A percentile compares a stretch with the other conserved stretches of the same genome.
Evolutionary conservation across 2,329 filamentous ascomycete genomes (phyloP).

Genomic region (Rosellinia necatrix): DNA sequence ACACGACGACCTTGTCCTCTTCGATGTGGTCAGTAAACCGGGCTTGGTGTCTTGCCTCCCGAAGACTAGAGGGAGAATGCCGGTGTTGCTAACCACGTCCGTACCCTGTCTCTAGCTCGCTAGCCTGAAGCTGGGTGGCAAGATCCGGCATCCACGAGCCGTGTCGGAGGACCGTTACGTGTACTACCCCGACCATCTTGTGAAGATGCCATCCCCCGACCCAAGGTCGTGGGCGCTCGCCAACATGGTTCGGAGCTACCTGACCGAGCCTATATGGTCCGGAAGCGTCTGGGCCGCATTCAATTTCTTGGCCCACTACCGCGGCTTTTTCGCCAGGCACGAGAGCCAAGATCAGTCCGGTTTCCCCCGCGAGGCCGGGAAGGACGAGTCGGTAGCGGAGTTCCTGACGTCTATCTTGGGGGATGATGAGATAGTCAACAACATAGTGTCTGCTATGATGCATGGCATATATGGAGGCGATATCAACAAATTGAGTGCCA

Average conservation of each 20-base stretch:
- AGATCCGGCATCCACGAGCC: constrained; percentile 57
- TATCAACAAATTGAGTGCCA: constrained; percentile 77
- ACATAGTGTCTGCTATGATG: constrained; percentile 73
- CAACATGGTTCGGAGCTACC: constrained; percentile 11
- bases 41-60: not conserved
- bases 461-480: constrained; percentile 96
- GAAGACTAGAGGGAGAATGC: not conserved
- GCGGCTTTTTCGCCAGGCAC: too few relatives aligned
- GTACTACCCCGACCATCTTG: constrained; percentile 85
- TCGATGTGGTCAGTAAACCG: constrained; percentile 68
- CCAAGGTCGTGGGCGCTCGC: constrained; percentile 20
- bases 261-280: constrained; percentile 37
- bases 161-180: constrained; percentile 70
- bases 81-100: constrained; percentile 10
- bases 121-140: constrained; percentile 59
- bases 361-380: too few relatives aligned
- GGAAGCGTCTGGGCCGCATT: constrained; percentile 22
- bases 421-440: constrained; percentile 64
- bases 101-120: constrained; percentile 51
- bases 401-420: constrained; percentile 63
- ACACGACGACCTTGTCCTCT: constrained; percentile 68
- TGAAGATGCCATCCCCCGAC: constrained; percentile 46
- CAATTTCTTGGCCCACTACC: constrained; percentile 13
- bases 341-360: not conserved
- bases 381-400: constrained; percentile 73